Conservation (phyloP, 345 rosid genomes). For the Aquilaria malaccensis region DNA sequence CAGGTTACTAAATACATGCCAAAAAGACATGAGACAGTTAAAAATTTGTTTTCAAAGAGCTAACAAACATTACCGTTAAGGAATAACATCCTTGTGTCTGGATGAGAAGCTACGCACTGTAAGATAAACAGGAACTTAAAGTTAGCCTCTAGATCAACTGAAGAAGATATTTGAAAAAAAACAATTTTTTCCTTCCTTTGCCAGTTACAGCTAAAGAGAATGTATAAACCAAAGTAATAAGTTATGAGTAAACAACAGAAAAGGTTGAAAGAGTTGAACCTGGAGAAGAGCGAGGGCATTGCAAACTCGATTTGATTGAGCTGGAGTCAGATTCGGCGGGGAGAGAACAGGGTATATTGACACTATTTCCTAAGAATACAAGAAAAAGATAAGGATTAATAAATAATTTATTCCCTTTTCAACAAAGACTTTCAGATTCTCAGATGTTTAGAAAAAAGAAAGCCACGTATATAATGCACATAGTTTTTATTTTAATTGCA, state of each 20-base stretch:
- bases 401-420: not conserved
- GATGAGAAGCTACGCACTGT: constrained; percentile 99
- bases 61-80: constrained; percentile 53
- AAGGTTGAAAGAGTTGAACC: constrained; percentile 28
- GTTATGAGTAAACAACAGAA: not conserved
- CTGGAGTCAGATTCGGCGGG: constrained; percentile 82
- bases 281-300: constrained; percentile 99
- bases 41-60: no score
- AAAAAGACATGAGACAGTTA: constrained; percentile 11
- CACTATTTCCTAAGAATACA: constrained; percentile 73
- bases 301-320: constrained; percentile 96
- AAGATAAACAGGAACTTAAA: constrained; percentile 17
- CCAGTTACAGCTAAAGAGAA: not conserved
- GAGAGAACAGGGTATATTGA: constrained; percentile 93
- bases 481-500: not conserved
- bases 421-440: not conserved
- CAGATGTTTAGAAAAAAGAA: not conserved
- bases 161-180: not conserved
- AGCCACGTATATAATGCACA: not conserved
- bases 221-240: not conserved
- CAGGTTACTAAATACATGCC: not conserved
- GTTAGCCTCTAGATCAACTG: constrained; percentile 14
- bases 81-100: constrained; percentile 90
- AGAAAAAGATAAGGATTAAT: not conserved
- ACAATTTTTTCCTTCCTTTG: not conserved